Evolutionary conservation across 2,329 filamentous ascomycete species (phyloP).

Genomic region (Pseudogymnoascus sp.): DNA sequence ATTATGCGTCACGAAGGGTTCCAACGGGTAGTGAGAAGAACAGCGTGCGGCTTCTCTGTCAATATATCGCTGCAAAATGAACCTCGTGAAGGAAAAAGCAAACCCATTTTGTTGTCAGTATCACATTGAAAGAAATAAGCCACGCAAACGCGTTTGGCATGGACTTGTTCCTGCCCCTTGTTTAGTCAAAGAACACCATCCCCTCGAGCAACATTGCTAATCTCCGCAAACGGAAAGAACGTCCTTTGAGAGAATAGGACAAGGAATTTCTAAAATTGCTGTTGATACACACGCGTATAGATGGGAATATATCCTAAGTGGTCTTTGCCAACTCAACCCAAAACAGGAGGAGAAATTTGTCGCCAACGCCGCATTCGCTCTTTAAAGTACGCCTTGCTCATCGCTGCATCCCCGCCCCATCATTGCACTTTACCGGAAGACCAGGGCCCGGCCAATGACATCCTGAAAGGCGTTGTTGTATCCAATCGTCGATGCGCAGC

Average conservation of each 20-base stretch:
- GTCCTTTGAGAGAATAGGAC: background rate
- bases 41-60: background rate
- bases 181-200: background rate
- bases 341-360: background rate
- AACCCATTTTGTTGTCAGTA: background rate
- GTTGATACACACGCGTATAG: background rate
- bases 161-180: background rate
- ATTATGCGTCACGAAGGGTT: background rate
- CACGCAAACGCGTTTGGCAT: background rate
- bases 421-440: background rate
- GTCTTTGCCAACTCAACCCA: background rate
- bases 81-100: background rate
- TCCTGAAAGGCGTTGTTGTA: constrained; percentile 13
- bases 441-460: background rate
- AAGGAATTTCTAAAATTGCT: background rate
- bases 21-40: background rate
- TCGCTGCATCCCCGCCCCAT: background rate
- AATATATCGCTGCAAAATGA: background rate
- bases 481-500: constrained; percentile 34
- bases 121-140: background rate
- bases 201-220: background rate
- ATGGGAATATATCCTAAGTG: background rate
- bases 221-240: background rate
- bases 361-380: constrained; percentile 2
- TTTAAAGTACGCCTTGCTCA: background rate